Percentiles rank a stretch among this genome's conserved stretches.
Evolutionary conservation across 352 stramenopile genomes (phyloP).

Genomic region (Pythium brassicae): DNA sequence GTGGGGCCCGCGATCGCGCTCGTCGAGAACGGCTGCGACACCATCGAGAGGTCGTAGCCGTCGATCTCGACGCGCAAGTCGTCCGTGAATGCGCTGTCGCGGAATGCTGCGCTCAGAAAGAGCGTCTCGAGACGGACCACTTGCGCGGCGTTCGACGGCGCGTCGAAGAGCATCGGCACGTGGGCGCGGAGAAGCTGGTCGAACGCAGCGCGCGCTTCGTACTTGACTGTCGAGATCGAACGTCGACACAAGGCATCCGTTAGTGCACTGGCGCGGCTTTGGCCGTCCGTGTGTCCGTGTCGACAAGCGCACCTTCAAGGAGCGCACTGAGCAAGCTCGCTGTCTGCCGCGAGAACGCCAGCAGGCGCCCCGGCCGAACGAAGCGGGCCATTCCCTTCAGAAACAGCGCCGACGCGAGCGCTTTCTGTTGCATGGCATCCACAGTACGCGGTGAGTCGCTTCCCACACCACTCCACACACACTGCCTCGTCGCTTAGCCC

Average conservation of each 20-base stretch:
- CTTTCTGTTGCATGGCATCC: conserved; percentile 40
- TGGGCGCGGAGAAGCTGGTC: conserved; percentile 33
- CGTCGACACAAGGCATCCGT: neutral
- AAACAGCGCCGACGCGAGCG: conserved; percentile 40
- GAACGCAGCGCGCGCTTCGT: conserved; percentile 27
- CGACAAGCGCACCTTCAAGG: conserved; percentile 24
- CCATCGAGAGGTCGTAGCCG: conserved; percentile 47
- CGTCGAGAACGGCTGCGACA: conserved; percentile 24
- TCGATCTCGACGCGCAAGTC: conserved; percentile 52
- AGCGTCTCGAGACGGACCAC: conserved; percentile 34
- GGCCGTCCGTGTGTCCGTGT: neutral
- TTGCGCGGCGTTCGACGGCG: conserved; percentile 14
- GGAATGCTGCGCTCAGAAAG: conserved; percentile 29
- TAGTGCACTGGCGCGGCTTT: too few relatives aligned
- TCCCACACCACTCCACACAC: too few relatives aligned
- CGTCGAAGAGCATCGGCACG: conserved; percentile 46
- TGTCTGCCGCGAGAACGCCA: conserved; percentile 27
- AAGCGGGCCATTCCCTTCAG: conserved; percentile 28
- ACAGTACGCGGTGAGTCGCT: too few relatives aligned
- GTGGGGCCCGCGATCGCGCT: conserved; percentile 26
- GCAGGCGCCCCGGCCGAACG: conserved; percentile 12
- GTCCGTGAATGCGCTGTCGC: conserved; percentile 36
- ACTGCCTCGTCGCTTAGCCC: too few relatives aligned
- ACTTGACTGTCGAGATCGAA: conserved; percentile 21
- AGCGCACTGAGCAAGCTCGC: conserved; percentile 27